A percentile compares a stretch with the other conserved stretches of the same genome.
Conservation (phyloP, 495 filamentous ascomycete genomes). For the Talaromyces adpressus region DNA sequence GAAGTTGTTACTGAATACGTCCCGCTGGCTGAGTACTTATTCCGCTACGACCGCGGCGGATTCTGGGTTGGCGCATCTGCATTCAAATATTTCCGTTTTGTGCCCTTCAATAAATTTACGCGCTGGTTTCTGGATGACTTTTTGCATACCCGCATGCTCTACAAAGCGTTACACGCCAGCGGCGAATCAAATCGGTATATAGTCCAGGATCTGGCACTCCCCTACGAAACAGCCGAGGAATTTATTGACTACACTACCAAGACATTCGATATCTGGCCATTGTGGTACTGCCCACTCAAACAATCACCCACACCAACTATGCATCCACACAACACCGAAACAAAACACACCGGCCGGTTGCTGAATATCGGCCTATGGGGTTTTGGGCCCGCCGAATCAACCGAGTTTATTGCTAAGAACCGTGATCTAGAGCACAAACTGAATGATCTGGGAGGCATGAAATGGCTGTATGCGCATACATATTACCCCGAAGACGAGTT, state of each 20-base stretch:
- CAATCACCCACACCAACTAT: conserved; percentile 22
- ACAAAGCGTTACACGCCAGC: conserved; percentile 48
- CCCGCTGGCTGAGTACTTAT: conserved; percentile 52
- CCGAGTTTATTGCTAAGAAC: conserved; percentile 49
- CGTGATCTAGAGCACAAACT: conserved; percentile 58
- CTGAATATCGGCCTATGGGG: conserved; percentile 54
- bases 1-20: conserved; percentile 31
- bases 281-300: conserved; percentile 53
- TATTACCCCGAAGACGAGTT: conserved; percentile 50
- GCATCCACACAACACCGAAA: conserved; percentile 25
- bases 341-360: conserved; percentile 21
- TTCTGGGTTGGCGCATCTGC: conserved; percentile 49
- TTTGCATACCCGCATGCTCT: conserved; percentile 49
- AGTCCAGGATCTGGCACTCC: conserved; percentile 53
- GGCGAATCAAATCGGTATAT: conserved; percentile 38
- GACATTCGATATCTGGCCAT: conserved; percentile 43
- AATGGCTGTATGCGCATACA: conserved; percentile 52
- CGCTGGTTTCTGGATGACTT: conserved; percentile 46
- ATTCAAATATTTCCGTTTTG: conserved; percentile 44
- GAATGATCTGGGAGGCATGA: conserved; percentile 56
- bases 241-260: conserved; percentile 43
- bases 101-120: conserved; percentile 48
- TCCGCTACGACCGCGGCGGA: conserved; percentile 57
- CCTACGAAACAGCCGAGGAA: conserved; percentile 31
- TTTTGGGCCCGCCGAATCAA: conserved; percentile 20